These are phyloP conservation scores for Diaporthe humulicola DNA, from an alignment of 2,329 filamentous ascomycete species.

Conservation along the genomic window DNA sequence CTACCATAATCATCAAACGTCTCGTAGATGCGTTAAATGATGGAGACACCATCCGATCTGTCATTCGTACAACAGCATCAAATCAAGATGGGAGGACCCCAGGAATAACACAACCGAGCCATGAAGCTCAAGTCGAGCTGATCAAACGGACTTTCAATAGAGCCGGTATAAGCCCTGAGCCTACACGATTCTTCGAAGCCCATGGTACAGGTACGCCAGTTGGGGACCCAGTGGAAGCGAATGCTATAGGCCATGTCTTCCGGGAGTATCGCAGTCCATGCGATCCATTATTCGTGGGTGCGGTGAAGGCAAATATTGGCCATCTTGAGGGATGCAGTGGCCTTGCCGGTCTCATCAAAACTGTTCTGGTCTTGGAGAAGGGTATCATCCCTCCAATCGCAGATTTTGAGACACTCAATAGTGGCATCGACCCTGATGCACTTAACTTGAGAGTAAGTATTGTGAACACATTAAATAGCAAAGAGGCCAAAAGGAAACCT, in stretches of 20 bases:
- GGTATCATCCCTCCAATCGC: not conserved
- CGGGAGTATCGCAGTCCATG: not conserved
- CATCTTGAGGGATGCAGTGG: conserved; percentile 19
- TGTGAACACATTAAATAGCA: too few species aligned
- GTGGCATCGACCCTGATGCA: not conserved
- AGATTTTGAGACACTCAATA: not conserved
- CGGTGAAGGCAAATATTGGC: too few species aligned
- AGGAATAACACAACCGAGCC: not conserved
- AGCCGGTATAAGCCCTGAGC: not conserved
- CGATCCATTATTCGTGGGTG: not conserved
- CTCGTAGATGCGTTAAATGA: too few species aligned
- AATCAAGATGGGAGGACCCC: too few species aligned
- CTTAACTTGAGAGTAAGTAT: not conserved
- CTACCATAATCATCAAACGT: too few species aligned
- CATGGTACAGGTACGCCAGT: not conserved
- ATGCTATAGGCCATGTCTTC: not conserved
- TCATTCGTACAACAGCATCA: too few species aligned
- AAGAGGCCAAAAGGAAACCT: too few species aligned
- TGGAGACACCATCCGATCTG: too few species aligned
- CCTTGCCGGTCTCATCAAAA: not conserved
- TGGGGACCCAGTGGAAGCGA: not conserved
- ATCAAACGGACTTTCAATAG: not conserved
- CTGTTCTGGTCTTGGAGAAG: not conserved
- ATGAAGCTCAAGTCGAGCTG: not conserved
- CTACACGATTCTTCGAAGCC: not conserved